A percentile compares a stretch with the other conserved stretches of the same genome.
phyloP scores from a whole-genome alignment of 345 rosid genomes.

The Mercurialis annua region DNA sequence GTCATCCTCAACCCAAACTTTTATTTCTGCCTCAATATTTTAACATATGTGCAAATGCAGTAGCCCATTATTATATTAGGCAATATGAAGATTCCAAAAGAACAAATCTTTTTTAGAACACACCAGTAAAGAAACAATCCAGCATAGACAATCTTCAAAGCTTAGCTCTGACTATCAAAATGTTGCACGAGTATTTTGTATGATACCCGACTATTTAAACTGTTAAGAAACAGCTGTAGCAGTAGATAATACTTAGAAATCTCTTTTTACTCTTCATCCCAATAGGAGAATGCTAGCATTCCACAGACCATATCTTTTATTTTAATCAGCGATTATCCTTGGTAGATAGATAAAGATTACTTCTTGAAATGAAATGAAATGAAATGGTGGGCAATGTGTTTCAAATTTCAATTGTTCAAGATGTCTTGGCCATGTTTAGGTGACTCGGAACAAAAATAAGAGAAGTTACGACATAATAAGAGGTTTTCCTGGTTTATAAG shows the following conservation, averaged over 20 bases:
- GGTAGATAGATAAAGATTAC: not conserved
- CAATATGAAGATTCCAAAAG: not conserved
- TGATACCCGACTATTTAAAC: not conserved
- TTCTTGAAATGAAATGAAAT: not conserved
- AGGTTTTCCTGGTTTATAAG: not conserved
- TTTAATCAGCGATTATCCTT: not conserved
- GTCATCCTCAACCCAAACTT: not conserved
- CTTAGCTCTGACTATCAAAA: not conserved
- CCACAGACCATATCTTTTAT: not conserved
- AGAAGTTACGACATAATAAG: not conserved
- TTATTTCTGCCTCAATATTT: not conserved
- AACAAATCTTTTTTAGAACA: not conserved
- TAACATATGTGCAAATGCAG: not conserved
- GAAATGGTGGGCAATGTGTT: too few species aligned
- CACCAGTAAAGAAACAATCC: not conserved
- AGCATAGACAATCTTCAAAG: not conserved
- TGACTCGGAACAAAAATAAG: not conserved
- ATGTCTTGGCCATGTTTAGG: not conserved
- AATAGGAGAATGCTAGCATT: not conserved
- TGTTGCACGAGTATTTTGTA: not conserved
- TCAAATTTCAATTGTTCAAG: too few species aligned
- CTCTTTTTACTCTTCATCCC: not conserved
- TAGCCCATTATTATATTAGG: not conserved
- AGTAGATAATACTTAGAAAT: not conserved
- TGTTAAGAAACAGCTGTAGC: not conserved